Conservation (phyloP, 192 early-diverging fungal species). For the Chytriomyces confervae region DNA sequence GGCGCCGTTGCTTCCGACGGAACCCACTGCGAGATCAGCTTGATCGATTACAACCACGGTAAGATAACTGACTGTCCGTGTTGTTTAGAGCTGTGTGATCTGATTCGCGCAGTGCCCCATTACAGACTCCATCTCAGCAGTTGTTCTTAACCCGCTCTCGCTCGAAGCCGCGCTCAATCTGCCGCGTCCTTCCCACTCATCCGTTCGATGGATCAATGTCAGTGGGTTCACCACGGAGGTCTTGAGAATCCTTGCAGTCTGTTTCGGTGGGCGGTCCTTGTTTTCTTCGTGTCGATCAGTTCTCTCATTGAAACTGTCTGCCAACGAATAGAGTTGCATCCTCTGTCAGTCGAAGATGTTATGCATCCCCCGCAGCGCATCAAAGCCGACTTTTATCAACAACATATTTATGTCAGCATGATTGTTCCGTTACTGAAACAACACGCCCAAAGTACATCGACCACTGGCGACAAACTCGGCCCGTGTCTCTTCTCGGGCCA, state of each 20-base stretch:
- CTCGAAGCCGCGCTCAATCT: slow-evolving; percentile 4
- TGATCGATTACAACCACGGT: too few species aligned
- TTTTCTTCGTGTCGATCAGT: not conserved
- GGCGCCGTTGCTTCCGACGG: too few species aligned
- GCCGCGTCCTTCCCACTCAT: slow-evolving; percentile 45
- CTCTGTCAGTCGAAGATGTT: slow-evolving; percentile 45
- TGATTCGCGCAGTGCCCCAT: too few species aligned
- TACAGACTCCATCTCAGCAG: not conserved
- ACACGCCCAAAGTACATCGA: not conserved
- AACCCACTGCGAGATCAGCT: too few species aligned
- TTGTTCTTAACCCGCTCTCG: not conserved
- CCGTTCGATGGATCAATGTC: slow-evolving; percentile 62
- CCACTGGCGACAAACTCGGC: not conserved
- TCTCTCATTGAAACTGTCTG: not conserved
- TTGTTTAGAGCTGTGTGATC: too few species aligned
- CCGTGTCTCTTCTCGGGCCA: slow-evolving; percentile 20
- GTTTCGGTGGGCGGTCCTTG: not conserved
- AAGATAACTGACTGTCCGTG: too few species aligned
- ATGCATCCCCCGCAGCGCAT: slow-evolving; percentile 40
- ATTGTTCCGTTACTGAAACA: slow-evolving; percentile 1
- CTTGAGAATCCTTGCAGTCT: not conserved
- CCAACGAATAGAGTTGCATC: slow-evolving; percentile 34
- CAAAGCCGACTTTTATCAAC: slow-evolving; percentile 27
- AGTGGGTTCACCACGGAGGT: slow-evolving; percentile 49
- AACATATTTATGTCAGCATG: slow-evolving; percentile 14